Evolutionary conservation across 257 asterid genomes (phyloP).

Genomic region (Eustoma russellianum): DNA sequence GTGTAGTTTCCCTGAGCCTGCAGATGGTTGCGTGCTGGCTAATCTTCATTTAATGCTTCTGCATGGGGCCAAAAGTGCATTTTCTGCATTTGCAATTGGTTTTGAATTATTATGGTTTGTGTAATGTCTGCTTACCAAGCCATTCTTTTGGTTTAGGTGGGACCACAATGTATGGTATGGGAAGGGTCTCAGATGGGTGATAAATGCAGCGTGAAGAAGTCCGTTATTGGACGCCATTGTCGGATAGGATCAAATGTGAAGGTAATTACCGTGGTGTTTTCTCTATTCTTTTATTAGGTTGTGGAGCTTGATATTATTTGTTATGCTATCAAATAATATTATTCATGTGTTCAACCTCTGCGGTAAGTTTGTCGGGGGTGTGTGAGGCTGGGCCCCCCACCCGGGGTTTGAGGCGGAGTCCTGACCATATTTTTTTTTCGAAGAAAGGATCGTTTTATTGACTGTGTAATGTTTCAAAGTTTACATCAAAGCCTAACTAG

Average conservation of each 20-base stretch:
- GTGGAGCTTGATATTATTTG: too few relatives aligned
- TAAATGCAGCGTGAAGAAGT: slow-evolving; percentile 93
- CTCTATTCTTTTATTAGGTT: too few relatives aligned
- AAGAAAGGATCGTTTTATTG: too few relatives aligned
- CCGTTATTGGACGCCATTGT: slow-evolving; percentile 95
- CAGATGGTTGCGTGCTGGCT: not conserved
- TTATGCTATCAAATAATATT: too few relatives aligned
- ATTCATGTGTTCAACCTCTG: too few relatives aligned
- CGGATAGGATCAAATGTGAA: slow-evolving; percentile 96
- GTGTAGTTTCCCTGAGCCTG: not conserved
- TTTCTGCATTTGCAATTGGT: slow-evolving; percentile 5
- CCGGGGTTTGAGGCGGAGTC: too few relatives aligned
- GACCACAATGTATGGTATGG: slow-evolving; percentile 94
- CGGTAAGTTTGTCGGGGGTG: too few relatives aligned
- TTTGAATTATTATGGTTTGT: not conserved
- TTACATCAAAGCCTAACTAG: too few relatives aligned
- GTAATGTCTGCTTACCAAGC: slow-evolving; percentile 7
- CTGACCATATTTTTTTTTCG: too few relatives aligned
- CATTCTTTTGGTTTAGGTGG: slow-evolving; percentile 49
- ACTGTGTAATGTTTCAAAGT: too few relatives aligned
- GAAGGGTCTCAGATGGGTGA: slow-evolving; percentile 96
- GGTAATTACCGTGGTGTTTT: slow-evolving; percentile 29
- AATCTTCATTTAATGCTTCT: not conserved
- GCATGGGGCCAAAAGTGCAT: not conserved
- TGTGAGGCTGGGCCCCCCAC: too few relatives aligned